Percentiles rank a stretch among this genome's conserved stretches.
Evolutionary conservation across 768 basidiomycete species (phyloP).

Genomic region (Phlegmacium glaucopus): DNA sequence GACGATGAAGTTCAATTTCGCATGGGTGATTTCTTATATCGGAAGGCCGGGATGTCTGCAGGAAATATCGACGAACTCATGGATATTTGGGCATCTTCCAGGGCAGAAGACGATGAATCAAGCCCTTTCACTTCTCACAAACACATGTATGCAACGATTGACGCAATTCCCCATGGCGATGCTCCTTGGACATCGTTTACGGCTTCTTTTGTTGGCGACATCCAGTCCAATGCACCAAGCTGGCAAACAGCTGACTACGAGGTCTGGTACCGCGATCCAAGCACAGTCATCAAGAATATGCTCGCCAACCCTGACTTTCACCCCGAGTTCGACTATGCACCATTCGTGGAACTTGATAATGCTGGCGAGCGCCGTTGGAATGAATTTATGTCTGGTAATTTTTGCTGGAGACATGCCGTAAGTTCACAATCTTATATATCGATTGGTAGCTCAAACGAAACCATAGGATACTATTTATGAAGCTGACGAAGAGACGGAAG

Average conservation of each 20-base stretch:
- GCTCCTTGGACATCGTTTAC: conserved; percentile 7
- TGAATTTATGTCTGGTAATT: conserved; percentile 34
- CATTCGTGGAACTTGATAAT: conserved; percentile 19
- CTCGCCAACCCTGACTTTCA: too few species aligned
- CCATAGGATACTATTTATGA: background rate
- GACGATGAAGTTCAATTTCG: too few species aligned
- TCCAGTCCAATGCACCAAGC: conserved; percentile 8
- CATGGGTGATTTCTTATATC: too few species aligned
- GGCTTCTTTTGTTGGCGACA: conserved; percentile 1
- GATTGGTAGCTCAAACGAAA: background rate
- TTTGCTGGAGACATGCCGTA: too few species aligned
- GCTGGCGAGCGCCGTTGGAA: conserved; percentile 15
- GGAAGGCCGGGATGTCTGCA: too few species aligned
- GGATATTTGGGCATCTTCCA: conserved; percentile 1
- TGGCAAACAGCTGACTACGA: conserved; percentile 20
- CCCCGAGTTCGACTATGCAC: conserved; percentile 19
- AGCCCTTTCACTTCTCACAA: conserved; percentile 15
- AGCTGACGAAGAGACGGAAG: background rate
- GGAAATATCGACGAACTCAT: conserved; percentile 1
- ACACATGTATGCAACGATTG: conserved; percentile 19
- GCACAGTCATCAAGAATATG: too few species aligned
- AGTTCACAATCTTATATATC: conserved; percentile 18
- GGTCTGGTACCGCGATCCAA: too few species aligned
- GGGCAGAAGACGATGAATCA: conserved; percentile 9
- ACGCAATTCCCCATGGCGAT: conserved; percentile 14